Evolutionary conservation across 208 protist species (phyloP).

Genomic region (Crithidia fasciculata): DNA sequence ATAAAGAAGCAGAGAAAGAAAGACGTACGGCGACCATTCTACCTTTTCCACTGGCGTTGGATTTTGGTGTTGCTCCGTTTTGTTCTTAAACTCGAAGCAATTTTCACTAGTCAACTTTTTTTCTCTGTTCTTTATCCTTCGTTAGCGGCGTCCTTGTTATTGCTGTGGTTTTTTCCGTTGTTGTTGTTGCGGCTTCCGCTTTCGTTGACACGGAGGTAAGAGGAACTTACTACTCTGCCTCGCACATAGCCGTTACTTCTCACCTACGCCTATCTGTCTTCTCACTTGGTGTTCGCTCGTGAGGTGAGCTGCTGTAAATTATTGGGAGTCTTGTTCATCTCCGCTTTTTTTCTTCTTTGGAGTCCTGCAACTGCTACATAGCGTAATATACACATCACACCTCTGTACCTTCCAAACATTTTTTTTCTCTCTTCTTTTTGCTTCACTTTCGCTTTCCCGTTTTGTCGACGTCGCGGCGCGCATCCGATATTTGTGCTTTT

Average conservation of each 20-base stretch:
- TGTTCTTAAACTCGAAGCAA: background rate
- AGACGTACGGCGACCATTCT: background rate
- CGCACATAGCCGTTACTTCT: too few species aligned
- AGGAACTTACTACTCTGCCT: too few species aligned
- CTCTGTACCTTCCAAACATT: background rate
- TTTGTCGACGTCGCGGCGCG: background rate
- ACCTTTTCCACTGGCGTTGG: background rate
- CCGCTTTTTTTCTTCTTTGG: conserved; percentile 7
- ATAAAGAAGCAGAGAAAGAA: background rate
- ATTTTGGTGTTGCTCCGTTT: background rate
- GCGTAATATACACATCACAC: too few species aligned
- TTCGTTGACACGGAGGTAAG: too few species aligned
- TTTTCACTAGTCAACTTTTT: background rate
- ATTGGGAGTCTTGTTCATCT: background rate
- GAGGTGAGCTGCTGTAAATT: too few species aligned
- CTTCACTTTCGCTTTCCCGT: conserved; percentile 14
- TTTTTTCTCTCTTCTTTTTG: conserved; percentile 15
- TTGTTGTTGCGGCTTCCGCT: too few species aligned
- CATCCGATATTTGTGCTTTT: too few species aligned
- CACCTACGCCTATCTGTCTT: too few species aligned
- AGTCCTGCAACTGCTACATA: too few species aligned
- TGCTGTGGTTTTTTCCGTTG: too few species aligned
- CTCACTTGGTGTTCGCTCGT: too few species aligned
- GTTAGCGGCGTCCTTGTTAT: too few species aligned
- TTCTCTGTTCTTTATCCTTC: background rate